Conservation (phyloP, 2,329 filamentous ascomycete genomes). For the Colletotrichum spaethianum region DNA sequence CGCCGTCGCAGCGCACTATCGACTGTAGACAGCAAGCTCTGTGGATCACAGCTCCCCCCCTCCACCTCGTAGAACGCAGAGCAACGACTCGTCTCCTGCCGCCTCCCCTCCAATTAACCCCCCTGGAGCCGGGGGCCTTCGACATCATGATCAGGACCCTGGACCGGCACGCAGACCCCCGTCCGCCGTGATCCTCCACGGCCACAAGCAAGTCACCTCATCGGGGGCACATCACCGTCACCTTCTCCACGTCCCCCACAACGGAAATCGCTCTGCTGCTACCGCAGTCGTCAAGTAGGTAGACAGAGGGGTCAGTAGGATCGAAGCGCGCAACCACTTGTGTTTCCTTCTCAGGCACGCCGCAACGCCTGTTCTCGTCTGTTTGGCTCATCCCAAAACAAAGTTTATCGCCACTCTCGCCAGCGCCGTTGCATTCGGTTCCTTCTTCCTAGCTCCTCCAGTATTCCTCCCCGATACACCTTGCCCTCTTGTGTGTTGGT, state of each 20-base stretch:
- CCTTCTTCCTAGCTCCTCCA: slow-evolving; percentile 30
- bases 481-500: neutral
- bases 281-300: neutral
- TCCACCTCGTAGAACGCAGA: slow-evolving; percentile 1
- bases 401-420: slow-evolving; percentile 40
- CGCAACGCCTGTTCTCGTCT: slow-evolving; percentile 16
- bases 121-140: slow-evolving; percentile 20
- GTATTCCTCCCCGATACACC: slow-evolving; percentile 7
- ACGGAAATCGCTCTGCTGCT: slow-evolving; percentile 6
- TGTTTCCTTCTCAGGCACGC: slow-evolving; percentile 36
- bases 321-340: slow-evolving; percentile 22
- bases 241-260: slow-evolving; percentile 40
- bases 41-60: slow-evolving; percentile 8
- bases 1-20: slow-evolving; percentile 22
- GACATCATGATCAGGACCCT: slow-evolving; percentile 38
- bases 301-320: neutral
- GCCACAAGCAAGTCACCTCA: slow-evolving; percentile 34
- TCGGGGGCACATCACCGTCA: slow-evolving; percentile 38
- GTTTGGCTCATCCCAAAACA: slow-evolving; percentile 29
- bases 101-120: slow-evolving; percentile 21
- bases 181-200: slow-evolving; percentile 18
- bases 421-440: slow-evolving; percentile 39
- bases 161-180: slow-evolving; percentile 30
- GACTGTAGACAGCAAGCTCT: slow-evolving; percentile 19
- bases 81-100: slow-evolving; percentile 6